These are phyloP conservation scores for Pleurotus giganteus DNA, from an alignment of 768 basidiomycete species.

Conservation along the genomic window DNA sequence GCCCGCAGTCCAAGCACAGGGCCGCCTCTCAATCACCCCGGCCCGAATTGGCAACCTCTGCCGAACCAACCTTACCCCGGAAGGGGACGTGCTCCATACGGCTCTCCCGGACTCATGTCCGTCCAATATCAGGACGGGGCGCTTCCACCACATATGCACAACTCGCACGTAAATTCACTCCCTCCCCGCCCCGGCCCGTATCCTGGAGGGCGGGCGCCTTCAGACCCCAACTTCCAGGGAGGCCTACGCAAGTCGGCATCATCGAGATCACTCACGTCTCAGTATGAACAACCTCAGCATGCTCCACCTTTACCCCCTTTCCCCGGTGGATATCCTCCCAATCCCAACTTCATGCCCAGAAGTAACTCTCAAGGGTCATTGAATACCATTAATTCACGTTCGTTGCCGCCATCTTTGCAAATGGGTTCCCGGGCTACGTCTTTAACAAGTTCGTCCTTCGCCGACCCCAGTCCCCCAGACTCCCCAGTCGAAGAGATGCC, in stretches of 20 bases:
- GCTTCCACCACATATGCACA: slow-evolving; percentile 17
- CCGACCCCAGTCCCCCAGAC: slow-evolving; percentile 79
- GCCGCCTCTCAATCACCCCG: slow-evolving; percentile 13
- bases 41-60: slow-evolving; percentile 9
- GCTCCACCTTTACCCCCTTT: slow-evolving; percentile 44
- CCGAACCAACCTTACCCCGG: slow-evolving; percentile 5
- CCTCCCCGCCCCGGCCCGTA: slow-evolving; percentile 18
- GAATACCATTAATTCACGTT: slow-evolving; percentile 44
- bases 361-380: slow-evolving; percentile 38
- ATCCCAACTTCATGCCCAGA: slow-evolving; percentile 28
- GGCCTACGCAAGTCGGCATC: slow-evolving; percentile 54
- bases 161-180: slow-evolving; percentile 14
- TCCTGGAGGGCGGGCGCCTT: slow-evolving; percentile 37
- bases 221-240: slow-evolving; percentile 39
- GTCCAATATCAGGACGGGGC: slow-evolving; percentile 3
- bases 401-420: slow-evolving; percentile 64
- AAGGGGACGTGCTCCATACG: slow-evolving; percentile 16
- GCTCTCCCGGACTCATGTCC: slow-evolving; percentile 16
- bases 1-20: slow-evolving; percentile 14
- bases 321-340: slow-evolving; percentile 34
- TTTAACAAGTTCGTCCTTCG: slow-evolving; percentile 49
- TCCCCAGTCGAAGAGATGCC: slow-evolving; percentile 67
- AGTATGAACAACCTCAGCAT: slow-evolving; percentile 45
- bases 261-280: slow-evolving; percentile 53
- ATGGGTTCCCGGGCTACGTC: slow-evolving; percentile 50